phyloP scores from a whole-genome alignment of 1,139 yeast species.

The Arxiozyma slooffiae region DNA sequence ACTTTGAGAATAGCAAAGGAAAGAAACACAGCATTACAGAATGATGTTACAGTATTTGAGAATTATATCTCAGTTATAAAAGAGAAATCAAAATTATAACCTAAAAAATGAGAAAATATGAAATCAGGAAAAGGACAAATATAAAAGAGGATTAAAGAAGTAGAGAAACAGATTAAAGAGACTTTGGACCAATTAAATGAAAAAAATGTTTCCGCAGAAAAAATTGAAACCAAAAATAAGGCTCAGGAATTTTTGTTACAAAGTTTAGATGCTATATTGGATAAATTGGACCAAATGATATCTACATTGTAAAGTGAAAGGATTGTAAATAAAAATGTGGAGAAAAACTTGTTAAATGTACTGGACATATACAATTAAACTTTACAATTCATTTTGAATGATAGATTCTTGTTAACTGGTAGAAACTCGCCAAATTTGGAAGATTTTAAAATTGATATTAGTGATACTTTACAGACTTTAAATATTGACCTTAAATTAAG shows the following conservation, averaged over 20 bases:
- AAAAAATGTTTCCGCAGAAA: constrained; percentile 51
- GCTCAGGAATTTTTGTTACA: constrained; percentile 44
- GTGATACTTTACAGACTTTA: constrained; percentile 24
- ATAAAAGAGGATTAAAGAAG: constrained; percentile 40
- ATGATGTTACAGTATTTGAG: constrained; percentile 61
- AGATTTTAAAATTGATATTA: constrained; percentile 26
- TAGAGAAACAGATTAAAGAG: constrained; percentile 39
- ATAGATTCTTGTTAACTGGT: constrained; percentile 27
- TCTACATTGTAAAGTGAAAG: constrained; percentile 40
- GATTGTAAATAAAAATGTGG: constrained; percentile 37
- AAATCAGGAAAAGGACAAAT: constrained; percentile 41
- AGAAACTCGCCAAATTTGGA: constrained; percentile 22
- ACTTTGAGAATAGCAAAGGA: constrained; percentile 40
- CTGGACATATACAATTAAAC: constrained; percentile 31
- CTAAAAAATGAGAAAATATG: constrained; percentile 44
- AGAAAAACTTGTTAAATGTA: constrained; percentile 42
- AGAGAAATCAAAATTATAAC: constrained; percentile 57
- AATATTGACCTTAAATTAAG: constrained; percentile 25
- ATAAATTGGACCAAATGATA: constrained; percentile 33
- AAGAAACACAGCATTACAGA: constrained; percentile 56
- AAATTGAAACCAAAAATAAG: constrained; percentile 49
- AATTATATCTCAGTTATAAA: constrained; percentile 63
- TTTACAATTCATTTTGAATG: constrained; percentile 34
- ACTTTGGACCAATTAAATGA: constrained; percentile 40
- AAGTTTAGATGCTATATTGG: constrained; percentile 41